These are phyloP conservation scores for Penicillium steckii DNA, from an alignment of 495 filamentous ascomycete genomes.

Conservation along the genomic window DNA sequence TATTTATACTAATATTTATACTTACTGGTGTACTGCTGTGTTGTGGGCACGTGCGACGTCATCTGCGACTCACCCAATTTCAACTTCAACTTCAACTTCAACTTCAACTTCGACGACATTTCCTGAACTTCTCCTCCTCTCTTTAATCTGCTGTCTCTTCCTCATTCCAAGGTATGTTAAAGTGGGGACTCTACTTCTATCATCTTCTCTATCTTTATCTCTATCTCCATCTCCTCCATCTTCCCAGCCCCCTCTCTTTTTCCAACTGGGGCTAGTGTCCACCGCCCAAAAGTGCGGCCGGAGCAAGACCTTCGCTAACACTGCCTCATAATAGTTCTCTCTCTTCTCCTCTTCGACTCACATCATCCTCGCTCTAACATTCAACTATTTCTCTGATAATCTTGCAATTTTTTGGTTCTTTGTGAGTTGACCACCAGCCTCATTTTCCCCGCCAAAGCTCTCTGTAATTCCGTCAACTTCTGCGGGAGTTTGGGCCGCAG, in stretches of 20 bases:
- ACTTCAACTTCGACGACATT: too few species aligned
- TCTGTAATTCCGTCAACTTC: slow-evolving; percentile 22
- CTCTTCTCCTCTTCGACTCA: slow-evolving; percentile 8
- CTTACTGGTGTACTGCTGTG: too few species aligned
- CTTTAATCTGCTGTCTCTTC: background rate
- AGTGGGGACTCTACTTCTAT: too few species aligned
- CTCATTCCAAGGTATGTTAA: too few species aligned
- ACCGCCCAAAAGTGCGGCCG: too few species aligned
- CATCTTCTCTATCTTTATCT: too few species aligned
- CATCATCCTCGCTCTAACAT: slow-evolving; percentile 6
- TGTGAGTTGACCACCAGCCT: slow-evolving; percentile 18
- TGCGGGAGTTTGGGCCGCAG: slow-evolving; percentile 4
- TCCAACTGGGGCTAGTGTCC: slow-evolving; percentile 16
- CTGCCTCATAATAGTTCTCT: slow-evolving; percentile 7
- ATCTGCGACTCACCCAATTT: slow-evolving; percentile 12
- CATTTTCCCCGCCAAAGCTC: background rate
- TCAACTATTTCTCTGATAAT: background rate
- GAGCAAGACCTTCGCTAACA: background rate
- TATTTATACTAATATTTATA: too few species aligned
- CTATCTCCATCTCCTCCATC: background rate
- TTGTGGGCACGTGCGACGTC: slow-evolving; percentile 33
- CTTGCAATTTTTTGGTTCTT: slow-evolving; percentile 4
- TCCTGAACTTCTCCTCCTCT: background rate
- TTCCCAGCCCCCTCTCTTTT: too few species aligned
- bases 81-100: background rate